Percentiles rank a stretch among this genome's conserved stretches.
Evolutionary conservation across 148 eudicot species (phyloP).

Genomic region (Simmondsia chinensis): DNA sequence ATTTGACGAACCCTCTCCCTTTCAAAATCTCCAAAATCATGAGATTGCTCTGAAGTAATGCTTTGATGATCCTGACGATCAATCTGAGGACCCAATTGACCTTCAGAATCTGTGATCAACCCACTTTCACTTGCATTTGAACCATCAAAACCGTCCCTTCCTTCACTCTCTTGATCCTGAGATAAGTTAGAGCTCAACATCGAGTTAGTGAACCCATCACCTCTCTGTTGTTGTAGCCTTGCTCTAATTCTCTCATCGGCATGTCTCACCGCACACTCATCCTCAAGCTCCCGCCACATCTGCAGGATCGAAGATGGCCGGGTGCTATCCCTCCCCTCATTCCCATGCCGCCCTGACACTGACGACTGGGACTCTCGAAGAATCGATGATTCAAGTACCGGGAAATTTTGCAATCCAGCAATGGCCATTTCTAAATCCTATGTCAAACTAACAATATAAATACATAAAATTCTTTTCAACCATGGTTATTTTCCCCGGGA

Average conservation of each 20-base stretch:
- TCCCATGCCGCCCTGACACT: constrained; percentile 25
- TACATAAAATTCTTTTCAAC: constrained; percentile 11
- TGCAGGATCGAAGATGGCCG: constrained; percentile 56
- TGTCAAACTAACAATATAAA: constrained; percentile 5
- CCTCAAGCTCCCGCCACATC: constrained; percentile 87
- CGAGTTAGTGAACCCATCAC: constrained; percentile 20
- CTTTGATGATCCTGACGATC: constrained; percentile 48
- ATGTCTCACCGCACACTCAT: constrained; percentile 42
- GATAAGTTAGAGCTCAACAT: constrained; percentile 6
- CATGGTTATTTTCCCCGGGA: constrained; percentile 13
- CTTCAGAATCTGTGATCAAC: constrained; percentile 15
- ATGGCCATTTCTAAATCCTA: constrained; percentile 78
- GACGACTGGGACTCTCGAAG: constrained; percentile 48
- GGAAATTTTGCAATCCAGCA: constrained; percentile 56
- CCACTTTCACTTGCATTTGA: constrained; percentile 33
- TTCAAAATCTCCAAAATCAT: constrained; percentile 52
- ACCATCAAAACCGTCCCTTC: constrained; percentile 26
- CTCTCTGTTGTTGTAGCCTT: constrained; percentile 17
- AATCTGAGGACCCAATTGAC: constrained; percentile 13
- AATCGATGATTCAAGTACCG: constrained; percentile 39
- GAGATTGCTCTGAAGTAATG: constrained; percentile 50
- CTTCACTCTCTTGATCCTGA: constrained; percentile 19
- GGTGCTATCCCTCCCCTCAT: constrained; percentile 36
- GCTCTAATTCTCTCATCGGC: constrained; percentile 20
- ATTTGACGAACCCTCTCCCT: constrained; percentile 60